These are phyloP conservation scores for Cryptosporidium sp. DNA, from an alignment of 169 alveolate species.

Conservation along the genomic window DNA sequence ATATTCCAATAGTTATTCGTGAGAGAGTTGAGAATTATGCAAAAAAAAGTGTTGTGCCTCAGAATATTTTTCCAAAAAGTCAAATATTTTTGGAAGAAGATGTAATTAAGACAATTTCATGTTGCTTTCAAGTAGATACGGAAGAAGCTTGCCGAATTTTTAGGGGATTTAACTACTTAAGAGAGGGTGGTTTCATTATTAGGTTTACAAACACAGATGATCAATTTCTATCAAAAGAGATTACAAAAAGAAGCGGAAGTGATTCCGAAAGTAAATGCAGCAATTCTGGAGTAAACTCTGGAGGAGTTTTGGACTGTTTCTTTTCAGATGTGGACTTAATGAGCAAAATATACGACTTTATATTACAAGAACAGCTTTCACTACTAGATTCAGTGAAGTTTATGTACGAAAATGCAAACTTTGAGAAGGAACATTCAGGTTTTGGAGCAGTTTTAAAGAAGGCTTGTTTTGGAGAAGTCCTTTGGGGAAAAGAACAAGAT, in stretches of 20 bases:
- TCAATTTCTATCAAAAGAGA: slow-evolving; percentile 10
- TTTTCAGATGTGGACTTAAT: slow-evolving; percentile 23
- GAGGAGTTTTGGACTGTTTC: slow-evolving; percentile 27
- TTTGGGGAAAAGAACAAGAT: neutral
- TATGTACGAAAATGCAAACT: slow-evolving; percentile 64
- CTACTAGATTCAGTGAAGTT: slow-evolving; percentile 35
- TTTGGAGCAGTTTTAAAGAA: slow-evolving; percentile 10
- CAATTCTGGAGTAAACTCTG: neutral
- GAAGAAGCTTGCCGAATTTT: slow-evolving; percentile 22
- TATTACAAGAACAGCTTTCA: slow-evolving; percentile 45
- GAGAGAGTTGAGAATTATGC: slow-evolving; percentile 18
- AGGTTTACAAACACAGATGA: slow-evolving; percentile 44
- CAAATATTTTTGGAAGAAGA: slow-evolving; percentile 7
- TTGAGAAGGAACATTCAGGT: slow-evolving; percentile 5
- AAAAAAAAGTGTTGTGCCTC: slow-evolving; percentile 3
- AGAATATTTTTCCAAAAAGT: neutral
- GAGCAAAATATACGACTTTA: slow-evolving; percentile 52
- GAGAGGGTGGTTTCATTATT: slow-evolving; percentile 28
- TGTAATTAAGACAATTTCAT: slow-evolving; percentile 13
- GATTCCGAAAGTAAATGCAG: neutral
- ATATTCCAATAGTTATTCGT: slow-evolving; percentile 27
- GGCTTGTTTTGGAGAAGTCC: slow-evolving; percentile 33
- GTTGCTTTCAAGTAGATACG: slow-evolving; percentile 3
- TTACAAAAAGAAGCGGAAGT: neutral
- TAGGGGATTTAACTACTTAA: slow-evolving; percentile 25